A percentile compares a stretch with the other conserved stretches of the same genome.
phyloP scores from a whole-genome alignment of 345 rosid species.

The Eucalyptus virginea region DNA sequence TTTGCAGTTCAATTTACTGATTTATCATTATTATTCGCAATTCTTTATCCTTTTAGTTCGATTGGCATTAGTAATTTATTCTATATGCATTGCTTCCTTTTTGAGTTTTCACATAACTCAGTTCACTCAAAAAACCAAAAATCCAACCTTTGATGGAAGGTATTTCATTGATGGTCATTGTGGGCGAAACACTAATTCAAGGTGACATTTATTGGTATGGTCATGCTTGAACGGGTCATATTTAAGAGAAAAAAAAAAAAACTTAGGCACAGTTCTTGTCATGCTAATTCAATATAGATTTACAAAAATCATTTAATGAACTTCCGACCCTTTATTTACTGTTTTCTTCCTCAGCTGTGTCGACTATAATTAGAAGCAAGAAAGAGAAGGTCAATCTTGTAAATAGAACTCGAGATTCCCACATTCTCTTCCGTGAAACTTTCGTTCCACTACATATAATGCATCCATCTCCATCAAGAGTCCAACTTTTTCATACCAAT shows the following conservation, averaged over 20 bases:
- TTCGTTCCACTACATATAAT: background rate
- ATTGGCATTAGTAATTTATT: background rate
- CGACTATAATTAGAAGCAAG: background rate
- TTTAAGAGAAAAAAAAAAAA: background rate
- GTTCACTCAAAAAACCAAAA: background rate
- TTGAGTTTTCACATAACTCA: background rate
- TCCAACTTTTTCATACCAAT: background rate
- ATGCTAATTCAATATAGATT: background rate
- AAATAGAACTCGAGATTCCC: background rate
- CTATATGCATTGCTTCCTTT: background rate
- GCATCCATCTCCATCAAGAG: background rate
- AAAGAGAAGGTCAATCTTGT: background rate
- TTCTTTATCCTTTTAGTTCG: background rate
- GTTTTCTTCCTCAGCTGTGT: background rate
- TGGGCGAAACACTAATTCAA: background rate
- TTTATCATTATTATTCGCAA: background rate
- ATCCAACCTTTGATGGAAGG: no score
- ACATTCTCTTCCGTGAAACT: background rate
- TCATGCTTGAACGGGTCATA: background rate
- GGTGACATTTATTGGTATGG: background rate
- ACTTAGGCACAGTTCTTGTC: background rate
- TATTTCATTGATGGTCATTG: fast-evolving
- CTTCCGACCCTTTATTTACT: background rate
- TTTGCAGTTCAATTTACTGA: background rate
- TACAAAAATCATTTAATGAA: background rate